Evolutionary conservation across 805 yeast species (phyloP), one percentile per base, ranked within the genome.

Genomic region (Debaryomyces prosopidis): DNA sequence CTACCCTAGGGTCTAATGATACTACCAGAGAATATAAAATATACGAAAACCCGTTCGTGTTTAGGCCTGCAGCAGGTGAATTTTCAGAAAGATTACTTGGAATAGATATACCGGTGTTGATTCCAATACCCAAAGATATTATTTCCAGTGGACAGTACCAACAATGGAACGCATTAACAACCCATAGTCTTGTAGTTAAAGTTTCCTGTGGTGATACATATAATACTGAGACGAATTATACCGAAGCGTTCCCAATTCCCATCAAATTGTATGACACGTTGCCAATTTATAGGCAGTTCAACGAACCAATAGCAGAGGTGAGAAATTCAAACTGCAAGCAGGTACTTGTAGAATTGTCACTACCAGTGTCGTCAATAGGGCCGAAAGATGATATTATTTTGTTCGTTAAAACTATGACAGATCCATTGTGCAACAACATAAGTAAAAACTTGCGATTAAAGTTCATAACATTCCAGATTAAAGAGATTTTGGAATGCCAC

Each of bases 291-390:
- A 62, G 80, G 19, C 79, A 81, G 53, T 82, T 73, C 53, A 77
- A 75, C 50, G 84, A 82, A 50, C 76, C 82, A 0, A 61, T 79
- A 0, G 57, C 69, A 10, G 80, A 75, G 46, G 58, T 66, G 1
- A 65, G 65, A 3, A 66, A 62, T 12, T 75, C 85, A 1, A 63
- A 69, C 14, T 87, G 83, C 55, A 68, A 70, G 9, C 77, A 73
- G 47, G 69, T 78, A 9, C 54, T 75, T 27, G 67, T 77, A 7
- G 78, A 76, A 17, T 66, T 77, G 40, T 62, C 66, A 5, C 52
- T 83, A 15, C 79, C 82, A 1, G 70, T 72, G 5, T 70, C 81
- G 5, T 76, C 84, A 27, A 71, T 82, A n/a, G 84, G 87, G 1
- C 84, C 84, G 0, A 70, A 69, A 41, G 89, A 84, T 55, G 60